Base-by-base conservation (phyloP, 2,329 filamentous ascomycete genomes). In the Fusarium sp. region DNA sequence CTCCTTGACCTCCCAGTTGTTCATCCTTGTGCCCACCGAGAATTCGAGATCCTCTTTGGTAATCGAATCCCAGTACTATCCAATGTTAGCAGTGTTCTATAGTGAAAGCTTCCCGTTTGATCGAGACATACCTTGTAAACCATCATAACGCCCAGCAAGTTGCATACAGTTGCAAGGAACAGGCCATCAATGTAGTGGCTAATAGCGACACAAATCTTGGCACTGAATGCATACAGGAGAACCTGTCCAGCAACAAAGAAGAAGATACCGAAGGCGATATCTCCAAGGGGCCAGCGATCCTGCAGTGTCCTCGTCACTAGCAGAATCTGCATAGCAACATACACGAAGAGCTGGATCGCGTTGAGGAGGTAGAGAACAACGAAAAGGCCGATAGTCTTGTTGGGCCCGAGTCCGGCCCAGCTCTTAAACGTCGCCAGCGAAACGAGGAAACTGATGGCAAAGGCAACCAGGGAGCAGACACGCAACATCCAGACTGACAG, bases 1-100 rank as follows among this genome's bases (percentile, higher is more conserved):
- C 73, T 98, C 96, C 86, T 98, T 98, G 81, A 98, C 93, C 81
- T 99, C 97, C 97, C 97, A 99, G 83, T 97, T 98, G 86, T 98
- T 97, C 85, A 94, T 93, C 82, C 96, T 94, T 68, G 95, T 95
- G 74, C 96, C 96, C 59, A 99, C 97, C 4, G 95, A 98, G 84
- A 99, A 99, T 82, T 99, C 97, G 75, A 99, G 92, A 82, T 99
- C 97, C 85, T 99, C 97, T 81, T 94, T 95, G 25, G 97, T 99
- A 83, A 99, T 99, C 18, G 95, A 98, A 81, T 99, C 97, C 97
- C 97, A 99, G 87, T 97, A 99, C 95, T 76, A 6, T n/a, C 14
- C 16, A 52, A 60, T 60, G 40, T 75, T 70, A 74, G 65, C 29
- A 57, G 66, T 45, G 2, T 8, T 36, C 29, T 10, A n/a, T 6